Base-by-base conservation (phyloP, 2,329 filamentous ascomycete species). In the Penicillium capsulatum region DNA sequence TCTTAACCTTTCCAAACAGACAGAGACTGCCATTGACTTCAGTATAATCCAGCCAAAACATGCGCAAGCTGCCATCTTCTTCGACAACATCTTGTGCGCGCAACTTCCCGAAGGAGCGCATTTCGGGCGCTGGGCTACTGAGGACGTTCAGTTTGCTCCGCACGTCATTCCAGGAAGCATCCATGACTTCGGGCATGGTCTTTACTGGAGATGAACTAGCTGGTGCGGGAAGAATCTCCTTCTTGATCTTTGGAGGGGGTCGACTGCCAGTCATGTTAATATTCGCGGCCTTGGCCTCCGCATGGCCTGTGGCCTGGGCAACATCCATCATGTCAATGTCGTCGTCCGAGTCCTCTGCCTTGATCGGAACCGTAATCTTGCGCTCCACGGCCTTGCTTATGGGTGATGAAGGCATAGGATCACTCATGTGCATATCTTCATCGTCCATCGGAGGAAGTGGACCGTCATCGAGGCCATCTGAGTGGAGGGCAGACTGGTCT, bases 1-100 rank as follows among this genome's bases (percentile, higher is more conserved):
- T 89, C 55, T 89, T 81, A 16, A 96, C 91, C 61, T 98, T 98
- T 48, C 92, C 92, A 59, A 98, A 97, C 8, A 98, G 76, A 63
- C 89, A 97, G 7, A 98, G 72, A 53, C 83, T 92, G 43, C 91
- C 91, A 56, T 90, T 89, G 60, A 95, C 73, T 61, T 98, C 92
- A 1, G 84, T 88, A 59, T 95, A 98, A 65, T 98, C 92, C 6
- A 86, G 84, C 92, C 92, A 98, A 70, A 96, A 98, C 71, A 98
- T 88, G 52, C 84, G 83, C 19, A 98, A 73, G 53, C 86, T 94
- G 24, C 91, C 92, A 58, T 98, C 90, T 47, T 86, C 81, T 63
- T 97, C 91, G n/a, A 94, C 69, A n/a, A 86, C 89, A 64, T 94
- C 84, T 47, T 84, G 79, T 42, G 86, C 76, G 48, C 84, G 81